Percentiles rank a stretch among this genome's conserved stretches.
phyloP scores from a whole-genome alignment of 2,329 filamentous ascomycete species.

The Thielaviopsis punctulata region DNA sequence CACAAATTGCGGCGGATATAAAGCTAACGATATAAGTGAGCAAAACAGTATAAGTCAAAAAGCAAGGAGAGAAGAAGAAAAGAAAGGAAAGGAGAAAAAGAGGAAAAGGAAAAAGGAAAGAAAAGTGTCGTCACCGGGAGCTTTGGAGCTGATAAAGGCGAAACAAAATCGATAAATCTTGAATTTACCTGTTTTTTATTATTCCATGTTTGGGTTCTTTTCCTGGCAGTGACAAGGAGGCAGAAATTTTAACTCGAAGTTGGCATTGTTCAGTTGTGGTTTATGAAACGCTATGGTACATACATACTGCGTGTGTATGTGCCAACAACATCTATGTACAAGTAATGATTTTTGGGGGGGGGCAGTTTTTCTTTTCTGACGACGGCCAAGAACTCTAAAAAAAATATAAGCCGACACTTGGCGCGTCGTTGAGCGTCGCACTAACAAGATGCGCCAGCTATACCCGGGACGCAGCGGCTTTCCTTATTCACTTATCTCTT shows the following conservation, averaged over 20 bases:
- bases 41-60: neutral
- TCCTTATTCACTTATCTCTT: neutral
- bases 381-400: too few species aligned
- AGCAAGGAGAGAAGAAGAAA: neutral
- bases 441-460: neutral
- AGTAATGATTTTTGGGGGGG: neutral
- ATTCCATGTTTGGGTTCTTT: neutral
- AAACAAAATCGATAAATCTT: neutral
- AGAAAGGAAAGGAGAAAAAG: neutral
- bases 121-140: neutral
- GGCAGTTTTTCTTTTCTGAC: too few species aligned
- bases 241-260: neutral
- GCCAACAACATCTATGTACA: too few species aligned
- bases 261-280: too few species aligned
- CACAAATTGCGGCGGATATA: neutral
- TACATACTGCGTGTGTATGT: too few species aligned
- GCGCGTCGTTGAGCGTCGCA: neutral
- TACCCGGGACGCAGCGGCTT: neutral
- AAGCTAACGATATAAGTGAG: neutral
- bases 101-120: neutral
- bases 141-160: neutral
- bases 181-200: neutral
- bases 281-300: too few species aligned
- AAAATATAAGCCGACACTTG: constrained; percentile 2
- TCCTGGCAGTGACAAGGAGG: too few species aligned